Base-by-base conservation (phyloP, 2,329 filamentous ascomycete genomes). In the Hypocreales sp. region DNA sequence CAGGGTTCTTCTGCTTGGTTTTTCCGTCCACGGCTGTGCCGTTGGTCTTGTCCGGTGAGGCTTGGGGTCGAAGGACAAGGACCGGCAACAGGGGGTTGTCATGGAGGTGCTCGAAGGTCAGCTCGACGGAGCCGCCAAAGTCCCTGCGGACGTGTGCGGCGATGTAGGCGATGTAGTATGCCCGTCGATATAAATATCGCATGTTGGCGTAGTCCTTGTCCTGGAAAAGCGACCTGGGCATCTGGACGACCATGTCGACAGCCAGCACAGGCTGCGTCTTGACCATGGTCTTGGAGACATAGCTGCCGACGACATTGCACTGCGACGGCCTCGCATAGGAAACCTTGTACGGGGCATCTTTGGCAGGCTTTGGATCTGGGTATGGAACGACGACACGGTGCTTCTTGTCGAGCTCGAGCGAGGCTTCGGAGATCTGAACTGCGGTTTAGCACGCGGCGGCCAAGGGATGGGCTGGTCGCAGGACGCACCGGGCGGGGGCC, bases 131-230 rank as follows among this genome's bases (percentile, higher is more conserved):
- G 11, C 64, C 50, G 4, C 56, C 57, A 24, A 73, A 51, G 4
- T 65, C 55, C 20, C 66, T 59, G 36, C 72, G 71, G 28, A 95
- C 58, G 5, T 68, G 72, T 17, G 71, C 72, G 10, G 83, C 74
- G 30, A 95, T 59, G 37, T 79, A 82, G 19, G 86, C 82, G 27
- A 95, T 58, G 46, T 92, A 95, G 52, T 87, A 95, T 9, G 90
- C 80, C 36, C 86, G 66, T 44, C 93, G 92, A 56, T 94, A 86
- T 46, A 94, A 93, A 55, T 92, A 95, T 34, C 90, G 72, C 59
- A 90, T 67, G 49, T 93, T 84, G 26, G 86, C 64, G 48, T 87
- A 94, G 52, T 98, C 90, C 54, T 95, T 95, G 24, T 92, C 81
- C 45, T 93, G 83, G 42, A 95, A 86, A 9, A 93, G 55, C 1